Evolutionary conservation across 176 grass and related monocot genomes (phyloP), one percentile per base, ranked within the genome.

Genomic region (Otatea glauca): DNA sequence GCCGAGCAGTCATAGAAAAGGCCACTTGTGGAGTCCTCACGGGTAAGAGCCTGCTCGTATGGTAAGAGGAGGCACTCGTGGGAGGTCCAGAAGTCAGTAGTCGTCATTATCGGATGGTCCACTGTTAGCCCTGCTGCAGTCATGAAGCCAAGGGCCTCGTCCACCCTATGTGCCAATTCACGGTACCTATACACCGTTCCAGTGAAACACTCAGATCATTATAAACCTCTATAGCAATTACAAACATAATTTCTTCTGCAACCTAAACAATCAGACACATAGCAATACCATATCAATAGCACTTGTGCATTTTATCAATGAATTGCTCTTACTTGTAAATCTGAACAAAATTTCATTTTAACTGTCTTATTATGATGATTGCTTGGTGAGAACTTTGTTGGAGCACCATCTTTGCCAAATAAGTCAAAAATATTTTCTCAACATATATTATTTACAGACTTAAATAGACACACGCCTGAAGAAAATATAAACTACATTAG

Each of bases 81-180:
- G 3, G 96, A 98, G 53, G 96, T 98, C 93, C 91, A 95, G 83
- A 98, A 98, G 70, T 98, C 96, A 5, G 96, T 98, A 25, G 93
- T 95, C 0, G 93, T 98, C 96, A 98, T 98, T 83, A 98, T 92
- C 4, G 96, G 96, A 84, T 98, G 96, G 65, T 98, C 93, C 44
- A 93, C 61, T 9, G 91, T 95, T 20, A 98, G 83, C 38, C 96
- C 96, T n/a, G 96, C 88, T 11, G 96, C 96, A 50, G 89, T 79
- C 96, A 98, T 98, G 91, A 98, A 95, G 14, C 96, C 93, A 80
- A 98, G 90, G 14, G 96, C 96, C 68, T 98, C 96, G 34, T 95
- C 96, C 76, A 98, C 96, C 62, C 96, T 84, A 82, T 95, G 89
- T 7, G 89, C 96, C 60, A 98, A 84, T 79, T 98, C 96, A 51